phyloP scores from a whole-genome alignment of 2,329 filamentous ascomycete species.

The Pestalotiopsis sp. region DNA sequence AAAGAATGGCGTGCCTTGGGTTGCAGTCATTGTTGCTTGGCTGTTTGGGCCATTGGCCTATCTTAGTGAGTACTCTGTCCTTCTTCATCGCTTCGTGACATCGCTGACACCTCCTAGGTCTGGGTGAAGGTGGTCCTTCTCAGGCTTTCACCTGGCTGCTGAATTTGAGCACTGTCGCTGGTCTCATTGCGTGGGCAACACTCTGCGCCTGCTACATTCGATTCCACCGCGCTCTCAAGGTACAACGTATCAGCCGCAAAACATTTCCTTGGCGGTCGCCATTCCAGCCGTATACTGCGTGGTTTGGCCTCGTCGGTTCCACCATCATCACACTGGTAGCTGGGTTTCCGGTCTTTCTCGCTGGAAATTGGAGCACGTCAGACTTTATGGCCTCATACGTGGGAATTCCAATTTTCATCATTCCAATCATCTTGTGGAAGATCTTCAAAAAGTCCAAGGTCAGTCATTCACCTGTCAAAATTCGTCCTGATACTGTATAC shows the following conservation, averaged over 20 bases:
- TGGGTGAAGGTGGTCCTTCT: slow-evolving; percentile 15
- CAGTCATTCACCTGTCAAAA: slow-evolving; percentile 17
- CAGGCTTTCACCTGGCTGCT: slow-evolving; percentile 22
- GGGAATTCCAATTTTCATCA: slow-evolving; percentile 39
- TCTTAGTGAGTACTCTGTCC: slow-evolving; percentile 25
- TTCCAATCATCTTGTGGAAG: slow-evolving; percentile 43
- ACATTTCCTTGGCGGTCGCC: slow-evolving; percentile 13
- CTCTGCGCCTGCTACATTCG: slow-evolving; percentile 17
- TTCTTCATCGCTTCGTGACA: background rate
- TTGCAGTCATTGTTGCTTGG: slow-evolving; percentile 37
- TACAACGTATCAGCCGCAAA: slow-evolving; percentile 12
- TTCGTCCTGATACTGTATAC: background rate
- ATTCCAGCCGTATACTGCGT: slow-evolving; percentile 15
- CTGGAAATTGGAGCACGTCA: slow-evolving; percentile 23
- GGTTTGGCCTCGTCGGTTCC: slow-evolving; percentile 16
- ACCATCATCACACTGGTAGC: slow-evolving; percentile 23
- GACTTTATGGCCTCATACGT: slow-evolving; percentile 39
- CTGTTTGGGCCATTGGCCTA: slow-evolving; percentile 41
- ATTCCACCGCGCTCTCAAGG: slow-evolving; percentile 13
- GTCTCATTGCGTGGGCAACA: slow-evolving; percentile 16
- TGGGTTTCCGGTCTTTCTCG: slow-evolving; percentile 29
- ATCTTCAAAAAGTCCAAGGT: slow-evolving; percentile 36
- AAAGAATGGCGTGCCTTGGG: slow-evolving; percentile 43
- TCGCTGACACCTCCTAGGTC: background rate
- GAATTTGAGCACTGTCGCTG: slow-evolving; percentile 14